These are phyloP conservation scores for Chaetomiaceae sp. DNA, from an alignment of 2,329 filamentous ascomycete genomes.

Conservation along the genomic window DNA sequence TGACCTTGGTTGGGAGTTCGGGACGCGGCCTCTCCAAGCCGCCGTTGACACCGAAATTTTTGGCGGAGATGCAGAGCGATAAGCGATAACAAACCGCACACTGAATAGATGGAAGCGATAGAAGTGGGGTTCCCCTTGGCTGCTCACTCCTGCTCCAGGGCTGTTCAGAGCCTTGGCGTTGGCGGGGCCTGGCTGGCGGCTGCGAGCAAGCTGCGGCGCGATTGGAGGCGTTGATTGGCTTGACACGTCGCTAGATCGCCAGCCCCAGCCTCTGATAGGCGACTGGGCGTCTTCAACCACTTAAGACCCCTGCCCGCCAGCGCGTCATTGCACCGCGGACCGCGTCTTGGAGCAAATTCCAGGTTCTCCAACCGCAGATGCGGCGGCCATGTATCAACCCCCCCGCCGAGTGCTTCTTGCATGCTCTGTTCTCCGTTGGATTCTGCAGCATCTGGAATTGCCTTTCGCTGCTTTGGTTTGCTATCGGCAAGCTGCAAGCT, in stretches of 20 bases:
- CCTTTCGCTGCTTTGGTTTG: neutral
- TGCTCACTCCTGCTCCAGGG: no score
- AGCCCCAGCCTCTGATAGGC: slow-evolving; percentile 13
- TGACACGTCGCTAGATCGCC: slow-evolving; percentile 16
- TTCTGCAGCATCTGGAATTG: neutral
- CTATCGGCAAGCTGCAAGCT: neutral
- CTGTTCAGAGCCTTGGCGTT: neutral
- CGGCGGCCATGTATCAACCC: neutral
- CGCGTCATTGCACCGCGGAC: slow-evolving; percentile 26
- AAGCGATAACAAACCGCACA: no score
- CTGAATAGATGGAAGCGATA: neutral
- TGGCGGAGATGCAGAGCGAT: slow-evolving; percentile 22
- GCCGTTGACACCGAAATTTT: slow-evolving; percentile 19
- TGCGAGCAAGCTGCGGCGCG: slow-evolving; percentile 7
- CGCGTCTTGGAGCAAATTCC: slow-evolving; percentile 23
- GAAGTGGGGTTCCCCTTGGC: slow-evolving; percentile 1
- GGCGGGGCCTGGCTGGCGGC: neutral
- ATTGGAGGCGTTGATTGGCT: slow-evolving; percentile 23
- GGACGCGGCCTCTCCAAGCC: neutral
- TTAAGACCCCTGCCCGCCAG: slow-evolving; percentile 15
- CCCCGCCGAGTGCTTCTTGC: neutral
- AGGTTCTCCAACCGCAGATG: neutral
- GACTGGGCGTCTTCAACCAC: slow-evolving; percentile 7
- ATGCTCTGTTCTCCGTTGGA: neutral
- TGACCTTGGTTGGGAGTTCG: neutral